phyloP scores from a whole-genome alignment of 345 rosid genomes.

The Camelina hispida region DNA sequence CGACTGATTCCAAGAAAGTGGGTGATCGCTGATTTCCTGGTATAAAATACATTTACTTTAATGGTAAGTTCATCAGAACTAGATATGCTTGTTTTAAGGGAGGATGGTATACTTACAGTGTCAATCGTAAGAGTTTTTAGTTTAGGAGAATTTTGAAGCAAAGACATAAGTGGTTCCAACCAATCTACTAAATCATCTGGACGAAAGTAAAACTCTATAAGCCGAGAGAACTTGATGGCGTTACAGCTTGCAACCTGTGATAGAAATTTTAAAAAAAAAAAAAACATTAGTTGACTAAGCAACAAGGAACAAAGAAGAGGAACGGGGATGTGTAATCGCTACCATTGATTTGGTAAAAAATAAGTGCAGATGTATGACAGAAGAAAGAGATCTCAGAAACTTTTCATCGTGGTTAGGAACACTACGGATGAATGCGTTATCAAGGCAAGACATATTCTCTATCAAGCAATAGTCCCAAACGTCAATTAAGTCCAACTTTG shows the following conservation, averaged over 20 bases:
- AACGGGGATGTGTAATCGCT: background rate
- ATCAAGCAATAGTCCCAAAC: background rate
- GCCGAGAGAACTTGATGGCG: background rate
- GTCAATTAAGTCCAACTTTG: background rate
- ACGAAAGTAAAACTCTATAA: background rate
- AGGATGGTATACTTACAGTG: background rate
- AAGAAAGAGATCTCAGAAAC: slow-evolving; percentile 18
- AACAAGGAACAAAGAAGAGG: background rate
- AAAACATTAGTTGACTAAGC: background rate
- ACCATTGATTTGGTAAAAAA: background rate
- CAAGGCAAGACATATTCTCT: slow-evolving; percentile 25
- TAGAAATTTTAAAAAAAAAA: background rate
- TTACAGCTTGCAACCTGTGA: background rate
- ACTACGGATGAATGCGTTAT: fast-evolving
- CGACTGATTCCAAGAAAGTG: slow-evolving; percentile 1
- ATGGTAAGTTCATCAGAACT: background rate
- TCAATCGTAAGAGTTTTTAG: background rate
- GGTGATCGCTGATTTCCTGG: background rate
- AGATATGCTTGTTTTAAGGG: background rate
- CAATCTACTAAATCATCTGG: background rate
- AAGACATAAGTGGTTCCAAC: background rate
- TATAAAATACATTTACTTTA: slow-evolving; percentile 6
- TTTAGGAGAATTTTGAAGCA: slow-evolving; percentile 16
- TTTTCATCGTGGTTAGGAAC: background rate
- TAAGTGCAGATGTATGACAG: background rate